Evolutionary conservation across 257 asterid species (phyloP).

Genomic region (Henckelia pumila): DNA sequence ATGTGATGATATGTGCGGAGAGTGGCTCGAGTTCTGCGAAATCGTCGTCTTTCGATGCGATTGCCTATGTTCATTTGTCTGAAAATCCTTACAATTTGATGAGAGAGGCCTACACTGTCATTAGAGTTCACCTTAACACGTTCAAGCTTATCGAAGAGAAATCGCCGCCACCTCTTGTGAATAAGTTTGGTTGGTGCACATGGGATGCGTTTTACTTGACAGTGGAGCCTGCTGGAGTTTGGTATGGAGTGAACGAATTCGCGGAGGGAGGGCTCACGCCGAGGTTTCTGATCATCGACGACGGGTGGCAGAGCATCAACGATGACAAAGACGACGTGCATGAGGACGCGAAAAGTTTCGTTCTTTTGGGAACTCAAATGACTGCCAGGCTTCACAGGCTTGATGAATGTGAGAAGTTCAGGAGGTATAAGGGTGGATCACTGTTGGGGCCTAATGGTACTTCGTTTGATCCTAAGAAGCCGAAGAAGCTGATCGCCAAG

Average conservation of each 20-base stretch:
- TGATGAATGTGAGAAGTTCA: constrained; percentile 61
- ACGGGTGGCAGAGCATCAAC: constrained; percentile 76
- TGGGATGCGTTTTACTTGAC: constrained; percentile 66
- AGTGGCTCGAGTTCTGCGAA: constrained; percentile 55
- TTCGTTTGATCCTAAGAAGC: constrained; percentile 51
- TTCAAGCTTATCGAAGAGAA: constrained; percentile 69
- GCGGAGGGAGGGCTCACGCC: constrained; percentile 55
- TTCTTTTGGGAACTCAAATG: constrained; percentile 66
- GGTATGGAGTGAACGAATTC: constrained; percentile 54
- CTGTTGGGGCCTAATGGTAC: constrained; percentile 43
- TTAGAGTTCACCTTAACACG: constrained; percentile 63
- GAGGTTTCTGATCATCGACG: constrained; percentile 65
- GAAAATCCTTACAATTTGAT: constrained; percentile 63
- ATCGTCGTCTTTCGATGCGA: constrained; percentile 38
- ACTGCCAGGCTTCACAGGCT: constrained; percentile 66
- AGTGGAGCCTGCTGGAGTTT: constrained; percentile 56
- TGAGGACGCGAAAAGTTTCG: constrained; percentile 55
- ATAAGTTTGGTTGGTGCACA: constrained; percentile 70
- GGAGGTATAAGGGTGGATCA: constrained; percentile 48
- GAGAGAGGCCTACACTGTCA: constrained; percentile 61
- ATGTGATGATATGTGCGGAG: constrained; percentile 51
- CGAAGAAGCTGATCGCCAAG: constrained; percentile 57
- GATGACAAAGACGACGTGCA: constrained; percentile 42
- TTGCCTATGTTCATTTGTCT: constrained; percentile 62
- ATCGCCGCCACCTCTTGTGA: constrained; percentile 49